These are phyloP conservation scores for Mycena vitilis DNA, from an alignment of 768 basidiomycete genomes.

Conservation along the genomic window DNA sequence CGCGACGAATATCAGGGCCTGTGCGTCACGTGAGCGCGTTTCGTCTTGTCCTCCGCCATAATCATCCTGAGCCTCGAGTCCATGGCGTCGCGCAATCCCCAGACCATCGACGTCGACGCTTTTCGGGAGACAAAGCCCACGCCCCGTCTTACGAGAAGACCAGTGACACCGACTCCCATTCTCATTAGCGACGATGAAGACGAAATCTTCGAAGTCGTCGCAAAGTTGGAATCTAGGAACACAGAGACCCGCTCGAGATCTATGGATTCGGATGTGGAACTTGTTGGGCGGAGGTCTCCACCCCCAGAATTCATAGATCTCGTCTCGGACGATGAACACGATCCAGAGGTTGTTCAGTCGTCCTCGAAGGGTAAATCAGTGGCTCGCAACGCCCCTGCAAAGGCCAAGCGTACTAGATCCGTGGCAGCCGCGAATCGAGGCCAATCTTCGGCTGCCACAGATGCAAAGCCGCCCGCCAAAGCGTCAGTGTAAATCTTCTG, in stretches of 20 bases:
- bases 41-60: too few species aligned
- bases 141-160: neutral
- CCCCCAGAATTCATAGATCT: conserved; percentile 9
- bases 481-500: conserved; percentile 3
- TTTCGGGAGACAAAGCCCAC: neutral
- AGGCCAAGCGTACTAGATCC: neutral
- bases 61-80: too few species aligned
- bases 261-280: neutral
- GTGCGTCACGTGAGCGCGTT: too few species aligned
- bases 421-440: neutral
- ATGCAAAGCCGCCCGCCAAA: neutral
- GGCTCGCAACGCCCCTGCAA: neutral
- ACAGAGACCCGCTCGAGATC: conserved; percentile 8
- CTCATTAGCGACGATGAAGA: conserved; percentile 26
- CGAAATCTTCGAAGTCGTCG: conserved; percentile 2
- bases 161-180: neutral
- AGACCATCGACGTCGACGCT: neutral
- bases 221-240: conserved; percentile 5
- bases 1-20: too few species aligned
- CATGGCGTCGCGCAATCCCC: too few species aligned
- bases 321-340: conserved; percentile 29
- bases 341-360: neutral
- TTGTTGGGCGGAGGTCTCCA: neutral
- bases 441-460: neutral
- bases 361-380: neutral